Evolutionary conservation across 768 basidiomycete species (phyloP), one percentile per base, ranked within the genome.

Genomic region (Royoungia palumana): DNA sequence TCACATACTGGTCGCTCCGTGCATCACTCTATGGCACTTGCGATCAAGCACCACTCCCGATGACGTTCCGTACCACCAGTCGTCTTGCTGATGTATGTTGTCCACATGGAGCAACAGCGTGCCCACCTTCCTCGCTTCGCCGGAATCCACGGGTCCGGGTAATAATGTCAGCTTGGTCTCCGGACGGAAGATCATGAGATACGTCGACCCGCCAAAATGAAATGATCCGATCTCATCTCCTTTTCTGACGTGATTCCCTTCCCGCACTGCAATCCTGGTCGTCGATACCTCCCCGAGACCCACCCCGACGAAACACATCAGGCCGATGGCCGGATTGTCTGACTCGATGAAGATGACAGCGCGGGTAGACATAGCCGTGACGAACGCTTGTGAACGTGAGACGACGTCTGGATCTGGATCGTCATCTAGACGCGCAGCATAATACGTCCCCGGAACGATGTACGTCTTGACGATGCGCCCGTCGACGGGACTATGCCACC

Each of bases 241-340:
- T 53, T 76, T 76, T 46, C 64, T 67, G 20, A 84, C 61, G 34
- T 50, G 50, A 25, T 81, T 60, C 1, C 78, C 76, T 14, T 61
- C 68, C 57, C 63, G 64, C 19, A 83, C 81, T 1, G 66, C 74
- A 17, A 75, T 58, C 52, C 77, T 73, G 51, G 77, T 79, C n/a
- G 80, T 83, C 27, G 80, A 84, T 1, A 85, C 73, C 61, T 85
- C 83, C 1, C 70, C 70, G 72, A 86, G 81, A 0, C 83, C 83
- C 10, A 85, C 72, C 0, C 64, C 80, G 4, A 85, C 67, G 62
- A 84, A 82, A 48, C 73, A 76, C 72, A 83, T 71, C 35, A 83
- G 52, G 2, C 82, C 82, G 35, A 85, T 79, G 17, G 63, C 58
- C 0, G 72, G 66, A 53, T 82, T 79, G 43, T 79, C 74, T 9